Conservation (phyloP, 2,329 filamentous ascomycete genomes). For the Fusarium nematophilum region DNA sequence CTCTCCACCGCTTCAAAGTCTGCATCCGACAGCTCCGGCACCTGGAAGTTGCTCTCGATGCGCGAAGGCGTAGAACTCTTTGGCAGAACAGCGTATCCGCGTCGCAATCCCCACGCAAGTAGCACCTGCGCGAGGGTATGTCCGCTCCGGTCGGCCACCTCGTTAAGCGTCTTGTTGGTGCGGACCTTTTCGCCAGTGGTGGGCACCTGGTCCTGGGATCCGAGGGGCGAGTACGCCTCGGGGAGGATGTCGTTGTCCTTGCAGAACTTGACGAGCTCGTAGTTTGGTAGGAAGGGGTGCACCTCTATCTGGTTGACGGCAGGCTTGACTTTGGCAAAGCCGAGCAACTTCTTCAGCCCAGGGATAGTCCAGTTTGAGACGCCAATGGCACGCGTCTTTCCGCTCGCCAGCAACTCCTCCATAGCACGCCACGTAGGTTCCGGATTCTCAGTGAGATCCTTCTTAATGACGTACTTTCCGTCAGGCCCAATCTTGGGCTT, state of each 20-base stretch:
- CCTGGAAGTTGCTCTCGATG: constrained; percentile 57
- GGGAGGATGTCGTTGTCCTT: constrained; percentile 62
- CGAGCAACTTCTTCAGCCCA: constrained; percentile 49
- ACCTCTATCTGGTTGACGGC: constrained; percentile 61
- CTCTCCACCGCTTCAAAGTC: constrained; percentile 62
- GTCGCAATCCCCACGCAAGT: constrained; percentile 70
- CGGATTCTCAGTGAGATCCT: constrained; percentile 50
- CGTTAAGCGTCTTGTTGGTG: constrained; percentile 56
- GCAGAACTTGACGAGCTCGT: constrained; percentile 65
- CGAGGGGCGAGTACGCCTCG: constrained; percentile 70
- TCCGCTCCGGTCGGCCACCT: constrained; percentile 62
- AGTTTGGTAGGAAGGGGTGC: constrained; percentile 55
- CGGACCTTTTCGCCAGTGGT: constrained; percentile 43
- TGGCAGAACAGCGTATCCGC: constrained; percentile 75
- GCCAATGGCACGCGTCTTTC: constrained; percentile 59
- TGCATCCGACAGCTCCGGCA: constrained; percentile 55
- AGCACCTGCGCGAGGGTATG: constrained; percentile 65
- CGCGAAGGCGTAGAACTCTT: constrained; percentile 76
- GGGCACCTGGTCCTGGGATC: constrained; percentile 58
- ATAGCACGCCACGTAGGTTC: constrained; percentile 67
- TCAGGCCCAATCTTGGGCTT: constrained; percentile 58
- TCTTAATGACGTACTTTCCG: constrained; percentile 62
- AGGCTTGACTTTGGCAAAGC: constrained; percentile 58
- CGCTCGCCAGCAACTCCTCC: constrained; percentile 58
- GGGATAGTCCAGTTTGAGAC: constrained; percentile 63